Conservation (phyloP, 2,329 filamentous ascomycete genomes). For the Pyrenophora tritici-repentis region DNA sequence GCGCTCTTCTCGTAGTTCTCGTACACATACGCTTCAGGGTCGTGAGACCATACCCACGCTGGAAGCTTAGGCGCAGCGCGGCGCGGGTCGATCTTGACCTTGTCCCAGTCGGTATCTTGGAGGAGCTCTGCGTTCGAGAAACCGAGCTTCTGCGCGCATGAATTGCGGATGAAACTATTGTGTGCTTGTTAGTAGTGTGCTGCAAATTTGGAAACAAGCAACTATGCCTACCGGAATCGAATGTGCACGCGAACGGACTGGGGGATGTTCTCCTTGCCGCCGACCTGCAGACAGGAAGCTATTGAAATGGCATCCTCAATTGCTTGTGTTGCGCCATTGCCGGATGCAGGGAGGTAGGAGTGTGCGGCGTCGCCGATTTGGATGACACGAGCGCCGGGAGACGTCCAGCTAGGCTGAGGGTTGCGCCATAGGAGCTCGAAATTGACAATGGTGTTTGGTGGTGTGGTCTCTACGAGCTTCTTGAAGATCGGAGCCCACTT, state of each 20-base stretch:
- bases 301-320: conserved; percentile 55
- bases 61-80: conserved; percentile 52
- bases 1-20: conserved; percentile 51
- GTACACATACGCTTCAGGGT: conserved; percentile 53
- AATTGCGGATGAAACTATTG: conserved; percentile 52
- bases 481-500: conserved; percentile 55
- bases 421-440: conserved; percentile 56
- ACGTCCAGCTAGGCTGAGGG: conserved; percentile 53
- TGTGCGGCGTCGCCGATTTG: conserved; percentile 57
- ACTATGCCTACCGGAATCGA: conserved; percentile 45
- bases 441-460: conserved; percentile 55
- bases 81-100: conserved; percentile 53
- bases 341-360: conserved; percentile 56
- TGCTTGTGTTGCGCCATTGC: conserved; percentile 53
- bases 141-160: conserved; percentile 56
- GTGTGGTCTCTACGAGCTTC: conserved; percentile 51
- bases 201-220: background rate
- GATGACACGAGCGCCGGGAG: conserved; percentile 50
- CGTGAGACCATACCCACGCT: conserved; percentile 54
- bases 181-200: conserved; percentile 5
- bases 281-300: conserved; percentile 53
- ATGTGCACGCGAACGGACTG: conserved; percentile 50
- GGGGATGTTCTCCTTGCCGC: conserved; percentile 47
- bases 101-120: conserved; percentile 56
- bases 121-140: conserved; percentile 55